phyloP scores from a whole-genome alignment of 2,329 filamentous ascomycete genomes.

The Dactylellina cionopaga region DNA sequence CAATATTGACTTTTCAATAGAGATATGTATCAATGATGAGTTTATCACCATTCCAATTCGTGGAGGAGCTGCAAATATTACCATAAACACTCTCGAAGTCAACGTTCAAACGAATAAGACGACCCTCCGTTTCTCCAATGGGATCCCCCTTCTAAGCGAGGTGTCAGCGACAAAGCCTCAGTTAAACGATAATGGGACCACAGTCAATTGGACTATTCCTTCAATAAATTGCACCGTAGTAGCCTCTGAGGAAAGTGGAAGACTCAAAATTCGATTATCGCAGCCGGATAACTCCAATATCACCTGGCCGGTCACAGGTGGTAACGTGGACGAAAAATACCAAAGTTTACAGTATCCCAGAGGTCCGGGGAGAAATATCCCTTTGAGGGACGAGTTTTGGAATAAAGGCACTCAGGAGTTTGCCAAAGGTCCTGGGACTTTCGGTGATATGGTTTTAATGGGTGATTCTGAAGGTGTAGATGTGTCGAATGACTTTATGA shows the following conservation, averaged over 20 bases:
- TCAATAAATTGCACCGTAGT: constrained; percentile 2
- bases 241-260: background rate
- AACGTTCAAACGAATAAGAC: background rate
- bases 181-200: background rate
- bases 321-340: constrained; percentile 14
- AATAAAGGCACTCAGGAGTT: constrained; percentile 7
- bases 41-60: background rate
- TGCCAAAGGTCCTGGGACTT: background rate
- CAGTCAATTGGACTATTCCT: background rate
- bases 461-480: background rate
- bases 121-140: constrained; percentile 7
- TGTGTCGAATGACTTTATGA: constrained; percentile 12
- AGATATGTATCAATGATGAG: background rate
- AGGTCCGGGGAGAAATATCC: constrained; percentile 16
- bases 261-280: background rate
- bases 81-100: constrained; percentile 12
- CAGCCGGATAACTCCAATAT: constrained; percentile 12
- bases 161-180: background rate
- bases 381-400: constrained; percentile 13
- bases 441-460: constrained; percentile 14
- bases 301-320: constrained; percentile 20
- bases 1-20: background rate
- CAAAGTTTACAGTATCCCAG: constrained; percentile 19
- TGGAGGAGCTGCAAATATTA: constrained; percentile 2
- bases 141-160: background rate